Conservation (phyloP, 2,329 filamentous ascomycete species). For the Eurotiales sp. region DNA sequence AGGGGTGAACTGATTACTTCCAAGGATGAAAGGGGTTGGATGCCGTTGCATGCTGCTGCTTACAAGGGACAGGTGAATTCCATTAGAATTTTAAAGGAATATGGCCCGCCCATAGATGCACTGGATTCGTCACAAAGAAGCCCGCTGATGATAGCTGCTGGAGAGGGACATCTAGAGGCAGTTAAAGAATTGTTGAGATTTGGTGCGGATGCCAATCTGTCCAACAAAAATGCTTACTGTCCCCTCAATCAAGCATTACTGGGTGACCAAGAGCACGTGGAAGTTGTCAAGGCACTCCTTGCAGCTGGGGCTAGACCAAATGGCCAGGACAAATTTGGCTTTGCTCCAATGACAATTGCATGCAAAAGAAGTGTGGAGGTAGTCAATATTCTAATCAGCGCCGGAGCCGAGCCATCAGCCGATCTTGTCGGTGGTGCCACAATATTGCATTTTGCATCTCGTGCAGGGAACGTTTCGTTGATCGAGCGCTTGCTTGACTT, state of each 20-base stretch:
- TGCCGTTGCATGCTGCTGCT: no score
- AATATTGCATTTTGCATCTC: neutral
- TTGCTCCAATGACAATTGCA: neutral
- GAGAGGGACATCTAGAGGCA: neutral
- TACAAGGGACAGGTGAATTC: no score
- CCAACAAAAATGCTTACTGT: neutral
- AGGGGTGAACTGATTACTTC: no score
- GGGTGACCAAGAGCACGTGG: neutral
- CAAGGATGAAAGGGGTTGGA: no score
- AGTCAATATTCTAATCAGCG: neutral
- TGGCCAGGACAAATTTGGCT: neutral
- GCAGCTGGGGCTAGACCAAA: neutral
- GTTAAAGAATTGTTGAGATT: neutral
- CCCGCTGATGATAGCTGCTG: conserved; percentile 2
- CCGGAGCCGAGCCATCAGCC: conserved; percentile 2
- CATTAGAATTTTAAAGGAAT: no score
- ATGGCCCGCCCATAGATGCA: no score
- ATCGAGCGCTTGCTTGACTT: neutral
- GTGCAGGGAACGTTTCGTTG: neutral
- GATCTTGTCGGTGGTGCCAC: neutral
- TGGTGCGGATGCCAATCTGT: conserved; percentile 4
- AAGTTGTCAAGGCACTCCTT: neutral
- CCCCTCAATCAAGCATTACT: neutral
- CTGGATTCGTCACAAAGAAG: no score
- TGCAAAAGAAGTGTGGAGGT: neutral